phyloP scores from a whole-genome alignment of 768 basidiomycete species.

The Serpula lacrymans region DNA sequence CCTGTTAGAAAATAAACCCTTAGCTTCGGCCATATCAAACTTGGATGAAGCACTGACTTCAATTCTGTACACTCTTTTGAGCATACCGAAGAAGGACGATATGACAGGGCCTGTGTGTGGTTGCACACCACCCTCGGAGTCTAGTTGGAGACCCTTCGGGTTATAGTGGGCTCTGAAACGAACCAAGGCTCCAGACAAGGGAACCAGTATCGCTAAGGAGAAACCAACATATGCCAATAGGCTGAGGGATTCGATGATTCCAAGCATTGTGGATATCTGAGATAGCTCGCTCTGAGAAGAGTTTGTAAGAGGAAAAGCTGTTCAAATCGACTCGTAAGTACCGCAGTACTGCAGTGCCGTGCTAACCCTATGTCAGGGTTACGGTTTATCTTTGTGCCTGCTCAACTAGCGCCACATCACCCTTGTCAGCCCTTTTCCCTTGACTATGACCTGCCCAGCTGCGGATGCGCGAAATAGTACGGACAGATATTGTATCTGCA shows the following conservation, averaged over 20 bases:
- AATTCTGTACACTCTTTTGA: conserved; percentile 62
- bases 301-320: no score
- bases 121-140: conserved; percentile 71
- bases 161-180: conserved; percentile 83
- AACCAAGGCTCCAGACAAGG: conserved; percentile 66
- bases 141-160: conserved; percentile 79
- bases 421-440: no score
- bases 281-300: no score
- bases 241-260: conserved; percentile 37
- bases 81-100: conserved; percentile 72
- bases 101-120: conserved; percentile 79
- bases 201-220: conserved; percentile 56
- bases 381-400: no score
- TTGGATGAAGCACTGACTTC: conserved; percentile 48
- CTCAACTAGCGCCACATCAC: no score
- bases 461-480: no score
- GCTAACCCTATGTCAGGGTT: no score
- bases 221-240: conserved; percentile 43
- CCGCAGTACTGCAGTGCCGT: no score
- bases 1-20: conserved; percentile 33
- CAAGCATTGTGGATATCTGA: conserved; percentile 31
- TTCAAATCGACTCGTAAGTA: no score
- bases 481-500: no score
- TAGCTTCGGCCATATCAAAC: conserved; percentile 1
- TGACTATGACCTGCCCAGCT: no score